A percentile compares a stretch with the other conserved stretches of the same genome.
Evolutionary conservation across 805 yeast species (phyloP).

Genomic region (Starmerella vaccinii): DNA sequence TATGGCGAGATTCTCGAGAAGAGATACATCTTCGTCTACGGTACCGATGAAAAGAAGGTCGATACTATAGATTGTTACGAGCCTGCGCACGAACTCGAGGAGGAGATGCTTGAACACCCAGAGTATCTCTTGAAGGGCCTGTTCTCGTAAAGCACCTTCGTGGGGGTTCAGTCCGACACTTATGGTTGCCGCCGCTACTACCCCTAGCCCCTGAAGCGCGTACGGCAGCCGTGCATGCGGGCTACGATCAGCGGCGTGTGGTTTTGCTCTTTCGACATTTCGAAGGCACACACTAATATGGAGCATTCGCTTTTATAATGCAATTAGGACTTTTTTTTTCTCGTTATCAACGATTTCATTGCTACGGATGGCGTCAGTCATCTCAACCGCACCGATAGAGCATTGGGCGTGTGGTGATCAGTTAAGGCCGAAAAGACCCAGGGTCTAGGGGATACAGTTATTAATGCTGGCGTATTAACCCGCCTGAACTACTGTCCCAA

Average conservation of each 20-base stretch:
- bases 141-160: neutral
- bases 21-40: constrained; percentile 12
- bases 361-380: no score
- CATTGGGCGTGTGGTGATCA: no score
- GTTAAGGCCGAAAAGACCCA: no score
- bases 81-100: constrained; percentile 10
- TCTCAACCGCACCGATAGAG: no score
- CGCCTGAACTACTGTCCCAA: neutral
- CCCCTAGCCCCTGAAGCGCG: neutral
- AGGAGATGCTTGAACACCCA: constrained; percentile 11
- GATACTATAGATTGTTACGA: constrained; percentile 17
- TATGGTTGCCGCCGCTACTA: neutral
- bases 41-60: constrained; percentile 16
- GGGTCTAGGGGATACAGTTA: neutral
- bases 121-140: neutral
- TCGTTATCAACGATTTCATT: no score
- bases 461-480: neutral
- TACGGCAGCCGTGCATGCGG: no score
- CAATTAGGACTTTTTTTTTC: no score
- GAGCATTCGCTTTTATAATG: no score
- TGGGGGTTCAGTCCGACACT: no score
- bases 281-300: no score
- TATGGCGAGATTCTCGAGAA: neutral
- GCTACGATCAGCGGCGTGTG: no score
- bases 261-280: no score